phyloP scores from a whole-genome alignment of 176 grass and related monocot genomes.

The Tillandsia leiboldiana region DNA sequence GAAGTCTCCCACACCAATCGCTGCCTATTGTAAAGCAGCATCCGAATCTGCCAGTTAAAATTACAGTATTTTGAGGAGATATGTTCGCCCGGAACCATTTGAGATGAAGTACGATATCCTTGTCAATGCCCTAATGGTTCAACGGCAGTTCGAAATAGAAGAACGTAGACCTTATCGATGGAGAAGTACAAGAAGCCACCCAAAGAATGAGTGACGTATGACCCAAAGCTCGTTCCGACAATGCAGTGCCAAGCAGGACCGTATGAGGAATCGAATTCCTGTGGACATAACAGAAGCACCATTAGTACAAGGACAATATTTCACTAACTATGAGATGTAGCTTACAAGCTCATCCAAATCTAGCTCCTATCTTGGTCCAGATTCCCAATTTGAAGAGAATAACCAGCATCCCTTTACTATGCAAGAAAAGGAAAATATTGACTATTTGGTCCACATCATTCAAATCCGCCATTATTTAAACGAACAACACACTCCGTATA shows the following conservation, averaged over 20 bases:
- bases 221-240: slow-evolving; percentile 90
- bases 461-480: background rate
- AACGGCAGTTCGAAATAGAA: slow-evolving; percentile 84
- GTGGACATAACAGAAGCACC: slow-evolving; percentile 27
- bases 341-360: background rate
- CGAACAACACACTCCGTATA: background rate
- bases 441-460: background rate
- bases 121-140: slow-evolving; percentile 45
- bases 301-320: background rate
- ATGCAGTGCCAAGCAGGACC: slow-evolving; percentile 98
- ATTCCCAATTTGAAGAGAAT: background rate
- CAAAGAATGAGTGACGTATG: slow-evolving; percentile 85
- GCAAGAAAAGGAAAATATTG: background rate
- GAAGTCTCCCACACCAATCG: too few relatives aligned
- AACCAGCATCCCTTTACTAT: background rate
- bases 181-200: slow-evolving; percentile 97
- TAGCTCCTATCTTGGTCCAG: background rate
- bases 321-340: background rate
- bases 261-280: slow-evolving; percentile 87
- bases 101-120: background rate
- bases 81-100: background rate
- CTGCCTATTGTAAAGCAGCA: background rate
- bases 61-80: background rate
- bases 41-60: background rate
- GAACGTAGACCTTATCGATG: slow-evolving; percentile 84